Percentiles rank a stretch among this genome's conserved stretches.
Evolutionary conservation across 306 rosid genomes (phyloP).

Genomic region (Canavalia gladiata): DNA sequence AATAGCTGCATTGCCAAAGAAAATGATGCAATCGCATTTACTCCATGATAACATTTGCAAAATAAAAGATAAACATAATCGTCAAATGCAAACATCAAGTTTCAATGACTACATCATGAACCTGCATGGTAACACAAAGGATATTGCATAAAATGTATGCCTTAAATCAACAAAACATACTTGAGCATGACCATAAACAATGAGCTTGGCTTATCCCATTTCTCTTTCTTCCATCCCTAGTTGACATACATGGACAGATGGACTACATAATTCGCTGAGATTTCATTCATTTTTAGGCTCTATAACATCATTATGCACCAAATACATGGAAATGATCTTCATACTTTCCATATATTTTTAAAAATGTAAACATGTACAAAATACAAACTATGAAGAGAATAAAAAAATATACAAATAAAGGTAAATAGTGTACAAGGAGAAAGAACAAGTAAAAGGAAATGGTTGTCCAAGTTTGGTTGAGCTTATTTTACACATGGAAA

Average conservation of each 20-base stretch:
- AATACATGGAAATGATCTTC: not conserved
- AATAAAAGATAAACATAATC: not conserved
- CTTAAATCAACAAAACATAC: not conserved
- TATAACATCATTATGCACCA: slow-evolving; percentile 2
- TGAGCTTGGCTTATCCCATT: slow-evolving; percentile 14
- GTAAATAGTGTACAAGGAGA: not conserved
- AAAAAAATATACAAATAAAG: not conserved
- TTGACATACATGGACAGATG: not conserved
- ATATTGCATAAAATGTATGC: not conserved
- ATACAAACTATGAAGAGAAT: not conserved
- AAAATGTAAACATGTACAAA: slow-evolving; percentile 19
- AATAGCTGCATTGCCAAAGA: slow-evolving; percentile 1
- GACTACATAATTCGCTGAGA: not conserved
- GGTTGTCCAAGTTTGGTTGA: not conserved
- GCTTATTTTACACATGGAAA: not conserved
- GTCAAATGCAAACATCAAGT: not conserved
- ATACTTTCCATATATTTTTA: not conserved
- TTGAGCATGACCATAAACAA: not conserved
- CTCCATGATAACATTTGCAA: slow-evolving; percentile 8
- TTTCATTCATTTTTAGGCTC: not conserved
- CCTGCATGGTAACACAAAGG: not conserved
- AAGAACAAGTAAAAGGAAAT: slow-evolving; percentile 4
- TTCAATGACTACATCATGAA: not conserved
- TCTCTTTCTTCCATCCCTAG: not conserved
- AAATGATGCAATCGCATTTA: not conserved